These are phyloP conservation scores for Neonectria punicea DNA, from an alignment of 2,329 filamentous ascomycete genomes.

Conservation along the genomic window DNA sequence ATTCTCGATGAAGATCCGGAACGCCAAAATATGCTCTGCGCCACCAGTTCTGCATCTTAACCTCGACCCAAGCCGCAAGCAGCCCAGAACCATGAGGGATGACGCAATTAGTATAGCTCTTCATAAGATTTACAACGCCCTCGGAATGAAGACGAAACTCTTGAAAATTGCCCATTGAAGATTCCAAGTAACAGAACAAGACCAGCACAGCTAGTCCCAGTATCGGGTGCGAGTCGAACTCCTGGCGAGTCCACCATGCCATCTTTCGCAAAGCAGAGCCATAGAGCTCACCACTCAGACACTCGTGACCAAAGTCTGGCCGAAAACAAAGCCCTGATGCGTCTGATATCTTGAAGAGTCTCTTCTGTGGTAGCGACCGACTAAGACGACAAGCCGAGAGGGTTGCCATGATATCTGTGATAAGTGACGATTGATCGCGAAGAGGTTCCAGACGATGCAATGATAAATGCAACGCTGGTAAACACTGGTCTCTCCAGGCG, in stretches of 20 bases:
- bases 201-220: slow-evolving; percentile 26
- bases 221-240: neutral
- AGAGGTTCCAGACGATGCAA: slow-evolving; percentile 8
- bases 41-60: slow-evolving; percentile 40
- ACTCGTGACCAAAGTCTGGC: slow-evolving; percentile 13
- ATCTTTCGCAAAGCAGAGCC: slow-evolving; percentile 15
- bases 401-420: slow-evolving; percentile 16
- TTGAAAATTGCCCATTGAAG: slow-evolving; percentile 38
- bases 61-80: slow-evolving; percentile 29
- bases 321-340: slow-evolving; percentile 1
- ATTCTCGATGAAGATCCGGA: slow-evolving; percentile 18
- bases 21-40: slow-evolving; percentile 37
- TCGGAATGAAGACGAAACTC: slow-evolving; percentile 30
- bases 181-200: slow-evolving; percentile 37
- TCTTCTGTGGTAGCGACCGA: slow-evolving; percentile 18
- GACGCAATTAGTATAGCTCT: neutral
- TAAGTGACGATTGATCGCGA: neutral
- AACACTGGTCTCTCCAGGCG: slow-evolving; percentile 18
- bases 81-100: neutral
- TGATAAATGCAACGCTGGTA: slow-evolving; percentile 16
- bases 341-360: neutral
- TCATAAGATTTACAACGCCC: slow-evolving; percentile 9
- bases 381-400: slow-evolving; percentile 25
- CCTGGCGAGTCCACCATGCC: neutral
- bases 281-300: slow-evolving; percentile 17